Conservation (phyloP, 371 early-diverging fungal species). For the Lichtheimia ornata region DNA sequence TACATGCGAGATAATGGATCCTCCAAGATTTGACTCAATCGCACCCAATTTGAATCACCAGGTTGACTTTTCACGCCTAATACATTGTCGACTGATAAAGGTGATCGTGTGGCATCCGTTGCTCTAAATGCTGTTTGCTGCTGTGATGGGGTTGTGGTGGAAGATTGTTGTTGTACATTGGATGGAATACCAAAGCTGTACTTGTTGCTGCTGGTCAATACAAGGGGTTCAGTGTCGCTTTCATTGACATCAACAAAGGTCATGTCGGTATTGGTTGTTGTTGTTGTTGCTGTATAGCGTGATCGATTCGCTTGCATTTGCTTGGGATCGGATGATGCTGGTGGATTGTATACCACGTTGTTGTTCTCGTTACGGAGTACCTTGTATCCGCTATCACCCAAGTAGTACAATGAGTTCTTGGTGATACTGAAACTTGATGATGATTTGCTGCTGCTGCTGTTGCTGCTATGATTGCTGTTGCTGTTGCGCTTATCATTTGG, state of each 20-base stretch:
- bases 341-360: slow-evolving; percentile 13
- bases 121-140: neutral
- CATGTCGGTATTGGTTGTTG: too few species aligned
- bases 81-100: neutral
- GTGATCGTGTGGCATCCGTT: neutral
- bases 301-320: too few species aligned
- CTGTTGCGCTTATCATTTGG: slow-evolving; percentile 45
- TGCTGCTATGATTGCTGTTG: slow-evolving; percentile 13
- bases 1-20: slow-evolving; percentile 54
- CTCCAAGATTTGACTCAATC: slow-evolving; percentile 59
- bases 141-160: slow-evolving; percentile 84
- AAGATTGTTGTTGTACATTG: too few species aligned
- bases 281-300: too few species aligned
- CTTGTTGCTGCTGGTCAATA: too few species aligned
- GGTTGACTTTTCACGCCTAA: slow-evolving; percentile 10
- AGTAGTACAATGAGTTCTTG: slow-evolving; percentile 54
- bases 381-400: slow-evolving; percentile 53
- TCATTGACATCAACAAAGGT: too few species aligned
- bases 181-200: too few species aligned
- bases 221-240: too few species aligned
- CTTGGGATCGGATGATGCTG: slow-evolving; percentile 77
- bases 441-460: slow-evolving; percentile 16
- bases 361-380: slow-evolving; percentile 52
- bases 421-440: slow-evolving; percentile 34
- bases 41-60: slow-evolving; percentile 52